These are phyloP conservation scores for Euclidium syriacum DNA, from an alignment of 345 rosid genomes.

Conservation along the genomic window DNA sequence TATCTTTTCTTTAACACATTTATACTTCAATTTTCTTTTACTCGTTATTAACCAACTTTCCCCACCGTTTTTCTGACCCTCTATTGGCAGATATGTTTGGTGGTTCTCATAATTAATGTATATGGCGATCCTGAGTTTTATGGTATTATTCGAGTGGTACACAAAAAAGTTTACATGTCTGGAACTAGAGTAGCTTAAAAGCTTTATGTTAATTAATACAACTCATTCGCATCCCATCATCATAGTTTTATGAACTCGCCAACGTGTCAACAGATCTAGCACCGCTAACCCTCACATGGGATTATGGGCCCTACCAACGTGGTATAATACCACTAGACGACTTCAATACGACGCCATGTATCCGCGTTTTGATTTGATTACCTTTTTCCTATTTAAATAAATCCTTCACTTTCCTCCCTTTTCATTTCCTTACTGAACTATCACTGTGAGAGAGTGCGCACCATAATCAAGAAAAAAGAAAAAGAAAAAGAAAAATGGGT, in stretches of 20 bases:
- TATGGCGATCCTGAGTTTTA: not conserved
- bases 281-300: conserved; percentile 34
- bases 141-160: not conserved
- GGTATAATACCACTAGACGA: not conserved
- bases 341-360: conserved; percentile 31
- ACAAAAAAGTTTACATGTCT: not conserved
- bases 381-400: conserved; percentile 13
- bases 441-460: conserved; percentile 9
- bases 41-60: not conserved
- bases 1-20: not conserved
- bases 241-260: conserved; percentile 11
- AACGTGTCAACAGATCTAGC: conserved; percentile 35
- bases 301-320: not conserved
- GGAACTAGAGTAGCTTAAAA: conserved; percentile 24
- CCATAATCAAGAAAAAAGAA: not conserved
- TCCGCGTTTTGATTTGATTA: conserved; percentile 22
- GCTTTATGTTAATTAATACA: conserved; percentile 13
- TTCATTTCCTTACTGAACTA: conserved; percentile 1
- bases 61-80: not conserved
- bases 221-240: conserved; percentile 29
- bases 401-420: conserved; percentile 11
- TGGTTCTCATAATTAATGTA: not conserved
- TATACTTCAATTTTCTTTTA: not conserved
- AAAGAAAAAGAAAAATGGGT: conserved; percentile 32
- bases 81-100: not conserved